A percentile compares a stretch with the other conserved stretches of the same genome.
Evolutionary conservation across 805 yeast genomes (phyloP).

Genomic region (Suhomyces pyralidae): DNA sequence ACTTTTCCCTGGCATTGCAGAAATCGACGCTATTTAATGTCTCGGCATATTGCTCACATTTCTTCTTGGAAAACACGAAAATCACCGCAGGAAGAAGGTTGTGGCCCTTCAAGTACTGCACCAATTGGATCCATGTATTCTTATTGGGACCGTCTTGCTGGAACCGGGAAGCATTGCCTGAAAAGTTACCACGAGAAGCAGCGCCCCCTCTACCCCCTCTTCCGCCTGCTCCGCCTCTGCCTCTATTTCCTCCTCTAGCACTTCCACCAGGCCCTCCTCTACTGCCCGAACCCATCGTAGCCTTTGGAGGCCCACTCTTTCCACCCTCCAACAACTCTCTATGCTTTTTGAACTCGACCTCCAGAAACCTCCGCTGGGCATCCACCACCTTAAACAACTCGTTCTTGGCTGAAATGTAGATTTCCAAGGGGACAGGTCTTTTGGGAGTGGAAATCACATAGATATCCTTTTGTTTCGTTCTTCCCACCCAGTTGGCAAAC

Average conservation of each 20-base stretch:
- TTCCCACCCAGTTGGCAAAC: constrained; percentile 97
- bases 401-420: constrained; percentile 79
- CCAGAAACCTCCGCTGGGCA: constrained; percentile 66
- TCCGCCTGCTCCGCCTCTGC: constrained; percentile 13
- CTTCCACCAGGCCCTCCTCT: constrained; percentile 44
- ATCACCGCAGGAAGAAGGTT: constrained; percentile 86
- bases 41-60: constrained; percentile 91
- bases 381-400: constrained; percentile 71
- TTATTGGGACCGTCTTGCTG: constrained; percentile 68
- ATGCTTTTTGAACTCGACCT: constrained; percentile 60
- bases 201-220: constrained; percentile 23
- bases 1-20: constrained; percentile 78
- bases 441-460: constrained; percentile 95
- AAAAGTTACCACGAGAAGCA: constrained; percentile 19
- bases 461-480: constrained; percentile 93
- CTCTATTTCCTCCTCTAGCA: constrained; percentile 44
- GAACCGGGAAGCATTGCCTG: constrained; percentile 33
- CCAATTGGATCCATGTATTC: constrained; percentile 72
- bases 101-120: constrained; percentile 63
- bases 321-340: constrained; percentile 47
- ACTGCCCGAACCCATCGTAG: constrained; percentile 37
- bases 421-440: constrained; percentile 94
- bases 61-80: constrained; percentile 89
- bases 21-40: constrained; percentile 71
- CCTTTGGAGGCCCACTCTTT: constrained; percentile 36